Conservation (phyloP, 129 eudicot species). For the Saussurea involucrata region DNA sequence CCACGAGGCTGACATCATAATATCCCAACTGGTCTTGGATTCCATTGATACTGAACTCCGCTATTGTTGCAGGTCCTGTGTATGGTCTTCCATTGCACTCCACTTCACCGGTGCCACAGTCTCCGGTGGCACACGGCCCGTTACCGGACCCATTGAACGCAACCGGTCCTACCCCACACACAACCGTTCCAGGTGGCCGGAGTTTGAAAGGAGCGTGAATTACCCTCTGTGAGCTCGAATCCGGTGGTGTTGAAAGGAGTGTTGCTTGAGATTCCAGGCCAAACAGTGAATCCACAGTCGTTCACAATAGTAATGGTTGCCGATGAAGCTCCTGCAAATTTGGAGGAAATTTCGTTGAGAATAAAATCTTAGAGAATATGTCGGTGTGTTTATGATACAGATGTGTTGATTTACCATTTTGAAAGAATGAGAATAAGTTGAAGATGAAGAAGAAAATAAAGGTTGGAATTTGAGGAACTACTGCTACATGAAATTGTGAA, state of each 20-base stretch:
- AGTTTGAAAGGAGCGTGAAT: conserved; percentile 12
- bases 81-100: not conserved
- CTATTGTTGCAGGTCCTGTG: not conserved
- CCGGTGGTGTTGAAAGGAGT: not conserved
- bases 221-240: conserved; percentile 17
- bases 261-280: not conserved
- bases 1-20: conserved; percentile 32
- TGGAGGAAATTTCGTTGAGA: not conserved
- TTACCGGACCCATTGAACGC: conserved; percentile 2
- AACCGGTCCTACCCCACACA: conserved; percentile 20
- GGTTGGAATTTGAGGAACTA: not conserved
- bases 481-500: conserved; percentile 2
- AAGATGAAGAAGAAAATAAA: not conserved
- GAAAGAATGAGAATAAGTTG: not conserved
- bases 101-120: conserved; percentile 17
- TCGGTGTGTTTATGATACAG: not conserved
- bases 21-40: not conserved
- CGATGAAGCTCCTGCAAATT: conserved; percentile 18
- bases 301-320: not conserved
- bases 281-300: conserved; percentile 5
- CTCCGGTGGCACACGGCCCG: conserved; percentile 12
- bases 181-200: not conserved
- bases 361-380: not conserved
- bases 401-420: not conserved
- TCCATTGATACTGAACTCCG: not conserved